phyloP scores from a whole-genome alignment of 441 rosid species.

The Adansonia madagascariensis region DNA sequence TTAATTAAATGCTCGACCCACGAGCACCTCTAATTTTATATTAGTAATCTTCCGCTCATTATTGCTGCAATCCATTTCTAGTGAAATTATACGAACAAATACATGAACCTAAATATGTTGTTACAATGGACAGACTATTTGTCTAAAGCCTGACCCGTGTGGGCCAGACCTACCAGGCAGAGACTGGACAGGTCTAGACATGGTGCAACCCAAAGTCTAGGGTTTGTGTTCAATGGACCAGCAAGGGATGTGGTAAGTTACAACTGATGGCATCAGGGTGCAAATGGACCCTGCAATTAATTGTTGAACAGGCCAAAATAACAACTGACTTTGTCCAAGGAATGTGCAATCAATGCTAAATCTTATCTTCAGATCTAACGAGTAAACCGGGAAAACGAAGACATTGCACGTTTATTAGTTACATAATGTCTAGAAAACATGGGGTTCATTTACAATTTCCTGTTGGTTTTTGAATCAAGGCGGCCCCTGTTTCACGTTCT shows the following conservation, averaged over 20 bases:
- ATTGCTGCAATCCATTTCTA: background rate
- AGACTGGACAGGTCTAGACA: background rate
- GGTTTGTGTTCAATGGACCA: background rate
- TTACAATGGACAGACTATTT: too few species aligned
- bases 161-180: too few species aligned
- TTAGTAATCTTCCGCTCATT: background rate
- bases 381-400: background rate
- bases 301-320: background rate
- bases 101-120: too few species aligned
- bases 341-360: background rate
- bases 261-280: background rate
- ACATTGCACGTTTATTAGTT: background rate
- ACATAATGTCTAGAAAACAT: background rate
- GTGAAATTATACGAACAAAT: too few species aligned
- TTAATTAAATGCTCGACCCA: too few species aligned
- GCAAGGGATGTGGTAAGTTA: too few species aligned
- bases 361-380: background rate
- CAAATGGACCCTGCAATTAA: constrained; percentile 9
- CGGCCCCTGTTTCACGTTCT: too few species aligned
- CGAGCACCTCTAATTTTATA: too few species aligned
- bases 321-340: background rate
- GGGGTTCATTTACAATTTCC: too few species aligned
- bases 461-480: too few species aligned
- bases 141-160: too few species aligned
- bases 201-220: background rate